Evolutionary conservation across 2,329 filamentous ascomycete species (phyloP).

Genomic region (Cryphonectria radicalis): DNA sequence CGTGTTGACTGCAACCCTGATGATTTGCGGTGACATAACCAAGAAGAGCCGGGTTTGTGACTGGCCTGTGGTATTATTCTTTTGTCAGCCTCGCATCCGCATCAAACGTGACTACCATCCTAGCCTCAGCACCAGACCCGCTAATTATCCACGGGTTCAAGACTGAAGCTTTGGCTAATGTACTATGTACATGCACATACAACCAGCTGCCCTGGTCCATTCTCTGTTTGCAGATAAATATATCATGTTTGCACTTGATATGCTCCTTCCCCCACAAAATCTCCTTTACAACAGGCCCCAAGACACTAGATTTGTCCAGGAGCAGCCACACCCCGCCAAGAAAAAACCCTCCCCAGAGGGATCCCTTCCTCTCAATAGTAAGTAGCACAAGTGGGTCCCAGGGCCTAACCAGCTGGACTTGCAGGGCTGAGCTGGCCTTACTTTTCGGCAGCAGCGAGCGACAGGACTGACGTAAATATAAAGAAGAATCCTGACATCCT

Average conservation of each 20-base stretch:
- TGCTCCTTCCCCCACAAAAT: not conserved
- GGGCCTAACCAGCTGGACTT: not conserved
- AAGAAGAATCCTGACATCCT: not conserved
- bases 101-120: not conserved
- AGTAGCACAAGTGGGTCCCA: not conserved
- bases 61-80: not conserved
- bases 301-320: not conserved
- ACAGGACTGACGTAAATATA: slow-evolving; percentile 9
- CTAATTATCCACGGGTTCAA: not conserved
- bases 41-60: not conserved
- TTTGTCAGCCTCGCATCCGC: slow-evolving; percentile 2
- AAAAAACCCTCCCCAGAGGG: not conserved
- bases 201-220: not conserved
- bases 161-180: too few species aligned
- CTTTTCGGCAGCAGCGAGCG: not conserved
- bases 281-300: not conserved
- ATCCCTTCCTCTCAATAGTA: not conserved
- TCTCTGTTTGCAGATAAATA: slow-evolving; percentile 4
- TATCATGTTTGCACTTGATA: not conserved
- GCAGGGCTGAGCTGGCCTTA: slow-evolving; percentile 9
- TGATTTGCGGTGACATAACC: not conserved
- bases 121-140: not conserved
- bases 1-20: slow-evolving; percentile 6
- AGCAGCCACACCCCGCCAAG: not conserved
- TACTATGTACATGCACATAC: too few species aligned